Conservation (phyloP, 495 filamentous ascomycete species). For the Penicillium cinerascens region DNA sequence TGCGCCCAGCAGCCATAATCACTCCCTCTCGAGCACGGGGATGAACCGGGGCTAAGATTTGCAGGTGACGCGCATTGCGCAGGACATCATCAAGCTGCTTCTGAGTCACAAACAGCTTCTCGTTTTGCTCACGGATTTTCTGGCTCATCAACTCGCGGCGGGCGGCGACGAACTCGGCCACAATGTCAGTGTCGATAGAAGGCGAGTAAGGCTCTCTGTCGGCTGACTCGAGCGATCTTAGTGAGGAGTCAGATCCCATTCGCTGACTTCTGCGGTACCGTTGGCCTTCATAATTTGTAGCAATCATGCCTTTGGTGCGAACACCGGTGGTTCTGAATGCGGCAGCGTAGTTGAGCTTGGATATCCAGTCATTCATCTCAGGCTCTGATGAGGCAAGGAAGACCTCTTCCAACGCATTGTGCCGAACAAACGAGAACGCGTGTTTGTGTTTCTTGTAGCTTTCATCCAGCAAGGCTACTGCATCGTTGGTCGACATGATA, state of each 20-base stretch:
- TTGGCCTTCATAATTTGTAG: conserved; percentile 81
- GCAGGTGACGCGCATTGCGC: conserved; percentile 87
- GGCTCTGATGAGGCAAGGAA: conserved; percentile 83
- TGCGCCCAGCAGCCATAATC: conserved; percentile 75
- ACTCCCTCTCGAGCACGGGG: conserved; percentile 81
- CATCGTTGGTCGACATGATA: conserved; percentile 86
- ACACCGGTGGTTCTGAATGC: conserved; percentile 92
- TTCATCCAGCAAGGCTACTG: conserved; percentile 81
- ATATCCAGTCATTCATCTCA: conserved; percentile 97
- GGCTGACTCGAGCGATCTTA: conserved; percentile 23
- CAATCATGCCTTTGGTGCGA: conserved; percentile 80
- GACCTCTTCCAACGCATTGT: conserved; percentile 83
- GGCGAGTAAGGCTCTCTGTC: conserved; percentile 43
- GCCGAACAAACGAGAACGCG: conserved; percentile 87
- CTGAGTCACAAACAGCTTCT: conserved; percentile 68
- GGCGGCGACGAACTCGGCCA: conserved; percentile 75
- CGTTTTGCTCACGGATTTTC: conserved; percentile 79
- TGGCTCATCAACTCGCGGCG: conserved; percentile 76
- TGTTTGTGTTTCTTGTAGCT: conserved; percentile 95
- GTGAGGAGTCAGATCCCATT: conserved; percentile 53
- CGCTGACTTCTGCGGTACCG: conserved; percentile 65
- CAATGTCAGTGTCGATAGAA: conserved; percentile 74
- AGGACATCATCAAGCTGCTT: conserved; percentile 77
- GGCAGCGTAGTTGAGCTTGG: conserved; percentile 93
- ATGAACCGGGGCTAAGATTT: conserved; percentile 84